These are phyloP conservation scores for Penicillium sp. DNA, from an alignment of 2,329 filamentous ascomycete genomes.

Conservation along the genomic window DNA sequence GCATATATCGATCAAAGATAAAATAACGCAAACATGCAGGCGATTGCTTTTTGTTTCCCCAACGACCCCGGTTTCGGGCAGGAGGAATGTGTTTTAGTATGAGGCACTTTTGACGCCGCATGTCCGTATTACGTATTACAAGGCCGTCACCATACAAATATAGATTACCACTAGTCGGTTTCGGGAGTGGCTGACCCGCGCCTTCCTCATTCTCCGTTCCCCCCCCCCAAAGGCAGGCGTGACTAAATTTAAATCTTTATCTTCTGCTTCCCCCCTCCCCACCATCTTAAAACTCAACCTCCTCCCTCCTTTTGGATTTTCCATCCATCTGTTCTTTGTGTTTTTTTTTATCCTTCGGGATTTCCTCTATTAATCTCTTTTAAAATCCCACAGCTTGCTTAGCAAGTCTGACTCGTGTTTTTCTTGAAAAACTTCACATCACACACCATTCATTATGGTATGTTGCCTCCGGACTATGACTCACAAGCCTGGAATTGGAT, in stretches of 20 bases:
- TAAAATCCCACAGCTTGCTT: slow-evolving; percentile 13
- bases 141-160: neutral
- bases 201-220: slow-evolving; percentile 7
- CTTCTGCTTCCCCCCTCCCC: slow-evolving; percentile 26
- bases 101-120: slow-evolving; percentile 13
- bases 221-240: slow-evolving; percentile 10
- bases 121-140: neutral
- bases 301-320: slow-evolving; percentile 29
- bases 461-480: slow-evolving; percentile 7
- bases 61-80: slow-evolving; percentile 30
- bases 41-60: slow-evolving; percentile 29
- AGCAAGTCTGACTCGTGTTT: slow-evolving; percentile 15
- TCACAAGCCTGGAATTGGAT: neutral
- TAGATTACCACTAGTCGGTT: slow-evolving; percentile 7
- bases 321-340: slow-evolving; percentile 23
- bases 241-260: slow-evolving; percentile 36
- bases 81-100: slow-evolving; percentile 16
- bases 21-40: slow-evolving; percentile 4
- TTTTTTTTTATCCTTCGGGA: slow-evolving; percentile 23
- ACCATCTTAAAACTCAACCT: slow-evolving; percentile 30
- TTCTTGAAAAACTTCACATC: slow-evolving; percentile 11
- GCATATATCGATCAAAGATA: slow-evolving; percentile 9
- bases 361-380: slow-evolving; percentile 11
- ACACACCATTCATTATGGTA: slow-evolving; percentile 36
- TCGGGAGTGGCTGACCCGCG: slow-evolving; percentile 22